Base-by-base conservation (phyloP, 176 grass and related monocot genomes). In the Aegilops longissima region DNA sequence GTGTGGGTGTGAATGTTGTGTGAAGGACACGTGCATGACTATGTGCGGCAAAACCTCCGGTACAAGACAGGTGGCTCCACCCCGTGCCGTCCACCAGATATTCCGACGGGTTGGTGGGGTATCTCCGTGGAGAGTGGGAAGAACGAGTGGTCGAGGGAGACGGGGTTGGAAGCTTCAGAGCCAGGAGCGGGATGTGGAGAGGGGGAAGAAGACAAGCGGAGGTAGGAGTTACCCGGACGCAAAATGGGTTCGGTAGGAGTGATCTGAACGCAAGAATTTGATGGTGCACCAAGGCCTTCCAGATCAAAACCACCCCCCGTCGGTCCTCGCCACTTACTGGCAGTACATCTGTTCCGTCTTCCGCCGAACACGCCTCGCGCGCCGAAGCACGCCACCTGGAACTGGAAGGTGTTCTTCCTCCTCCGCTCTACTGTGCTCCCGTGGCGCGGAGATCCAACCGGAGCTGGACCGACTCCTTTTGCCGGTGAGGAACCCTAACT, bases 201-300 rank as follows among this genome's bases (percentile, higher is more conserved):
- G 5, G 70, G 1, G 39, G 70, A 74, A 20, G 74, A 77, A 56
- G 74, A 77, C 74, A 77, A 77, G 47, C 27, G 47, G 47, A 77
- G 74, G 47, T 31, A 34, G 74, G 25, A 56, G 74, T 56, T 33
- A 34, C 45, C 74, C 27, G 45, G 8, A 77, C 74, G 74, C 74
- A 77, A 77, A 56, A 20, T 49, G 74, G 12, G 47, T 77, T 77
- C 9, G 74, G 74, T 56, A 77, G 74, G 74, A 77, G 74, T 56
- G 74, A 56, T 5, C 74, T 56, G 74, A 49, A 77, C 74, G 74
- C 74, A 77, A 77, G 25, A 56, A 56, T 9, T 77, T 12, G 45
- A 77, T 33, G 74, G 74, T 56, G 52, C 27, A 56, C 47, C 47
- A 16, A 77, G 12, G 73, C 27, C 16, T 76, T 31, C 73, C 8